Evolutionary conservation across 441 rosid genomes (phyloP).

Genomic region (Pelargonium myrrhifolium): DNA sequence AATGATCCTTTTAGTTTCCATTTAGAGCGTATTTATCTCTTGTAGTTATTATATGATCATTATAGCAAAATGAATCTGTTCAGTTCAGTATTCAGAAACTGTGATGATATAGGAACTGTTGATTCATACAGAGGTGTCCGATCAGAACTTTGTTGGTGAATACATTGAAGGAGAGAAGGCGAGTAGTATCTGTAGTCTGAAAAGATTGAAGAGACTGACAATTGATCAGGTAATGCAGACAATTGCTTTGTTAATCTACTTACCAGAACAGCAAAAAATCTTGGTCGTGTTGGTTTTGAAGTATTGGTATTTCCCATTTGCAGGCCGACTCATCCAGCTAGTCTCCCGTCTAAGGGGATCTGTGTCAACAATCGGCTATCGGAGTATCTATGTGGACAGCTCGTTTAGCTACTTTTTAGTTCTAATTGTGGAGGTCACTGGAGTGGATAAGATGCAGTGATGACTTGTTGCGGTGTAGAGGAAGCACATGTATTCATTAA

Average conservation of each 20-base stretch:
- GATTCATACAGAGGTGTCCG: constrained; percentile 32
- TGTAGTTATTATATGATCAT: too few species aligned
- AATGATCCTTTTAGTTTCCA: too few species aligned
- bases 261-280: not conserved
- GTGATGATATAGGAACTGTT: not conserved
- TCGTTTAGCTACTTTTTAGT: not conserved
- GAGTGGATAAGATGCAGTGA: not conserved
- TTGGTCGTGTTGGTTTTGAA: not conserved
- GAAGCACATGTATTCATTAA: not conserved
- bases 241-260: not conserved
- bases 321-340: constrained; percentile 4
- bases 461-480: not conserved
- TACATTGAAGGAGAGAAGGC: constrained; percentile 20
- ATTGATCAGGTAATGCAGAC: constrained; percentile 17
- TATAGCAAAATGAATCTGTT: not conserved
- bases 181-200: constrained; percentile 24
- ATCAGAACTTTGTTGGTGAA: constrained; percentile 40
- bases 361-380: not conserved
- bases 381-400: not conserved
- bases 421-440: not conserved
- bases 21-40: too few species aligned
- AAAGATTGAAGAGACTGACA: constrained; percentile 25
- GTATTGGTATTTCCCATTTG: not conserved
- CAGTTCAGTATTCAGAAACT: not conserved
- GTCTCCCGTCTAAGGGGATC: not conserved